These are phyloP conservation scores for Pseudisothecium myosuroides DNA, from an alignment of 225 moss, liverwort and hornwort genomes.

Conservation along the genomic window DNA sequence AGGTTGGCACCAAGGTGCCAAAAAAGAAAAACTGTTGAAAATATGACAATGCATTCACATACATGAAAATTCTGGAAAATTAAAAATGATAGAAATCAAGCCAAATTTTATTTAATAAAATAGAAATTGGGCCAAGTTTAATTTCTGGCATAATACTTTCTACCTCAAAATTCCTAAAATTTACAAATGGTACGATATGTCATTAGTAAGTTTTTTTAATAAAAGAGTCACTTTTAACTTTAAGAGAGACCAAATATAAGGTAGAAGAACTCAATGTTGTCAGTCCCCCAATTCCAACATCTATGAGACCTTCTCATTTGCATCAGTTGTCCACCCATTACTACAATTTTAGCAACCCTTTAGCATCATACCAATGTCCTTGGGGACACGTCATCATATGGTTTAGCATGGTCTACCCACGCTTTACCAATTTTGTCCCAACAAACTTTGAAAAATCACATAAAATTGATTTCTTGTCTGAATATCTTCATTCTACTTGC, in stretches of 20 bases:
- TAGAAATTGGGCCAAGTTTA: neutral
- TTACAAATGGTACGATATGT: neutral
- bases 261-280: rapidly evolving
- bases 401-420: rapidly evolving
- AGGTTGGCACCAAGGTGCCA: no score
- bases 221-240: rapidly evolving
- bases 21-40: no score
- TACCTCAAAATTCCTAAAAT: neutral
- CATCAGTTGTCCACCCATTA: rapidly evolving
- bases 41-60: neutral
- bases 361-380: neutral
- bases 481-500: neutral
- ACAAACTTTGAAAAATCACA: neutral
- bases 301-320: rapidly evolving
- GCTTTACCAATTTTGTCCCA: neutral
- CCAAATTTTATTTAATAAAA: neutral
- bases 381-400: rapidly evolving
- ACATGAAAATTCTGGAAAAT: neutral
- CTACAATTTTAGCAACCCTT: neutral
- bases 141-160: neutral
- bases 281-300: rapidly evolving
- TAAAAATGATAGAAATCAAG: neutral
- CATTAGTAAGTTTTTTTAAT: neutral
- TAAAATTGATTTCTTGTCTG: rapidly evolving
- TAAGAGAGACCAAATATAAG: rapidly evolving